Base-by-base conservation (phyloP, 2,329 filamentous ascomycete species). In the Xylaria polymorpha region DNA sequence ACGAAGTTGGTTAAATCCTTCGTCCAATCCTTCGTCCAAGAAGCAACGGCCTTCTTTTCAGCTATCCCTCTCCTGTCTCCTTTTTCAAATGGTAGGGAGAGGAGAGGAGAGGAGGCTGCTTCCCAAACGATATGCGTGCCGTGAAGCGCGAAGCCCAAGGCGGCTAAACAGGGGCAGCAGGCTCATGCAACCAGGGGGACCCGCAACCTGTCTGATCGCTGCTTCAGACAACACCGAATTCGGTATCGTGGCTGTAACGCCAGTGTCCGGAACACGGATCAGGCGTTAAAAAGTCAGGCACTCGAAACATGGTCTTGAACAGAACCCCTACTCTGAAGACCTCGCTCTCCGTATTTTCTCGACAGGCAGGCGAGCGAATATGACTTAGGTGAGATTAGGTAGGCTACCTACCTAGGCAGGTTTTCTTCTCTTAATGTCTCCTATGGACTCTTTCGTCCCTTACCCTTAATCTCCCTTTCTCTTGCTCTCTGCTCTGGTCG, bases 401-500 rank as follows among this genome's bases (percentile, higher is more conserved):
- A 35, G 37, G 41, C n/a, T 29, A 4, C 25, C 25, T 4, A 29
- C 25, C 25, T 29, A 9, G 10, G 22, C 41, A 55, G 39, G 58
- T 15, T 66, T 48, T 57, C 55, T 32, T 55, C 43, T 66, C 56
- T 62, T 61, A 61, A 65, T 62, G 35, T 50, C 43, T 8, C 35
- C 51, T 29, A 57, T 25, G 15, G n/a, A 35, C 64, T 25, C 32
- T 43, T 44, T 61, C 43, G 14, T 64, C 25, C 46, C 39, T 50
- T 50, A 20, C 41, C 51, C 56, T 56, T 67, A 48, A 60, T 32
- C 64, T 64, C 64, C 35, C 62, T 59, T 61, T 66, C 55, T 67
- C 65, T 59, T 68, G 32, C 68, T 58, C 56, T 66, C 66, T 63
- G 55, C 69, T 72, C 74, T 73, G 66, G 72, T 74, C 71, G 71